phyloP scores from a whole-genome alignment of 768 basidiomycete genomes.

The Pleurotus tuber-regium region DNA sequence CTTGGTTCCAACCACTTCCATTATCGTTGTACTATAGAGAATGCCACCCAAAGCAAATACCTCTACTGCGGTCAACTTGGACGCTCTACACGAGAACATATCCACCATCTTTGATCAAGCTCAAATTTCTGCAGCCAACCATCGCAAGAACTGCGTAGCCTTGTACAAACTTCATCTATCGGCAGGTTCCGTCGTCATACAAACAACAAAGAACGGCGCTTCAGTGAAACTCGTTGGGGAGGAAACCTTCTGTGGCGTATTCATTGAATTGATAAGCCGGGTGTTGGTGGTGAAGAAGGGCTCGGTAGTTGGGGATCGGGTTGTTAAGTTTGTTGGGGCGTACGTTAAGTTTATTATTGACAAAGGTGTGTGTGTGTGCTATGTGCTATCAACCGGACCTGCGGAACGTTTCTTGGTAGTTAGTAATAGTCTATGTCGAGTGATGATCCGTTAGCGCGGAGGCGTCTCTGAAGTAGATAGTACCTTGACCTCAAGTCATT shows the following conservation, averaged over 20 bases:
- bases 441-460: background rate
- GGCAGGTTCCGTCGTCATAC: conserved; percentile 53
- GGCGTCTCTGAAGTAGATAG: background rate
- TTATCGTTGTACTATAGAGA: background rate
- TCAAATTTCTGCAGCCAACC: conserved; percentile 78
- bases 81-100: conserved; percentile 30
- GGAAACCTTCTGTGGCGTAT: conserved; percentile 70
- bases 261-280: conserved; percentile 71
- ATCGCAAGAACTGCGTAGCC: conserved; percentile 89
- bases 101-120: conserved; percentile 70
- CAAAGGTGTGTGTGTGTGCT: conserved; percentile 56
- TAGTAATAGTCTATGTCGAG: background rate
- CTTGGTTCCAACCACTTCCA: background rate
- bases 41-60: conserved; percentile 12
- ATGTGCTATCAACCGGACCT: background rate
- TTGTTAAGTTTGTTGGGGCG: conserved; percentile 81
- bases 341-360: conserved; percentile 82
- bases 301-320: conserved; percentile 60
- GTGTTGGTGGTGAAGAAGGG: conserved; percentile 87
- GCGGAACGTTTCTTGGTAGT: too few relatives aligned
- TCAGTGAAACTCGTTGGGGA: conserved; percentile 67
- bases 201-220: conserved; percentile 46
- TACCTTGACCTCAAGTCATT: background rate
- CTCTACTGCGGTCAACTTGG: conserved; percentile 3
- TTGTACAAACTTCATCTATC: conserved; percentile 80